phyloP scores from a whole-genome alignment of 371 early-diverging fungal species.

The Mucor saturninus region DNA sequence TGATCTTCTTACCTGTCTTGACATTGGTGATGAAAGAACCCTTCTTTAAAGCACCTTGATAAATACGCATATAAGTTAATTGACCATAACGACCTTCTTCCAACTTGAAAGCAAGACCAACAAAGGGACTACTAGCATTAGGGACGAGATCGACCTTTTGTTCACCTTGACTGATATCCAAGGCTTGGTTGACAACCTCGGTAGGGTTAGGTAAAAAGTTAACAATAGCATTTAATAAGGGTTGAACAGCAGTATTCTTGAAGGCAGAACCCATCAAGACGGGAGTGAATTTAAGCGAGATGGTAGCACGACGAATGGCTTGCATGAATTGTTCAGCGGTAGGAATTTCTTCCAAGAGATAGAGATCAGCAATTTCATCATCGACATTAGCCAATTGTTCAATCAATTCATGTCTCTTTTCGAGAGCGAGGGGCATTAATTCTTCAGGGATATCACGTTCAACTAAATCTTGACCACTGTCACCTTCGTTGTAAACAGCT shows the following conservation, averaged over 20 bases:
- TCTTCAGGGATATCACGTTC: slow-evolving; percentile 82
- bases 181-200: slow-evolving; percentile 77
- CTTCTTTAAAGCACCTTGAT: slow-evolving; percentile 91
- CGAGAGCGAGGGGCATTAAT: slow-evolving; percentile 69
- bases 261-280: slow-evolving; percentile 90
- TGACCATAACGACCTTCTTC: slow-evolving; percentile 97
- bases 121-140: slow-evolving; percentile 73
- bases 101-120: slow-evolving; percentile 93
- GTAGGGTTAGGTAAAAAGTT: slow-evolving; percentile 80
- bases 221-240: slow-evolving; percentile 76
- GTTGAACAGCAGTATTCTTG: slow-evolving; percentile 86
- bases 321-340: slow-evolving; percentile 69
- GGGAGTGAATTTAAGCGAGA: slow-evolving; percentile 80
- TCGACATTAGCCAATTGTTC: slow-evolving; percentile 87
- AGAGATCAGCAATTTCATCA: slow-evolving; percentile 86
- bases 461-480: slow-evolving; percentile 76
- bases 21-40: slow-evolving; percentile 89
- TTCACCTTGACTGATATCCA: slow-evolving; percentile 75
- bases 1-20: slow-evolving; percentile 93
- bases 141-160: slow-evolving; percentile 62
- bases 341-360: slow-evolving; percentile 77
- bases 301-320: slow-evolving; percentile 83
- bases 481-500: slow-evolving; percentile 90
- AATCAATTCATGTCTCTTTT: slow-evolving; percentile 81
- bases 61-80: slow-evolving; percentile 95